Conservation (phyloP, 1,139 yeast genomes). For the Suhomyces yuchorum region DNA sequence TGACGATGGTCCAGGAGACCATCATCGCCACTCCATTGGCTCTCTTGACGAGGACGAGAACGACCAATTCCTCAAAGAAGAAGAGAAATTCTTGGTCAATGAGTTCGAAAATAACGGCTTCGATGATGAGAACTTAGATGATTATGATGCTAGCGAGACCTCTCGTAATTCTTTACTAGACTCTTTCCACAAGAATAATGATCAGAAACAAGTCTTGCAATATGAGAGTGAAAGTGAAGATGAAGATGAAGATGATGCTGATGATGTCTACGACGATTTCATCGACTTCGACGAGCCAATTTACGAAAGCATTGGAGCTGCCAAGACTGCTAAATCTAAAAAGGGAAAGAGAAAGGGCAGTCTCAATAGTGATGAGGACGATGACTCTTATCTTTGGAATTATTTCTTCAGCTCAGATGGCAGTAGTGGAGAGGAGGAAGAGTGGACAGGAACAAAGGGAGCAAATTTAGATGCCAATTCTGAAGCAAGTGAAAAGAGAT, state of each 20-base stretch:
- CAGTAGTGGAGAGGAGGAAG: constrained; percentile 29
- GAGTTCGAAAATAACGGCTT: constrained; percentile 53
- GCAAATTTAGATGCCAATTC: constrained; percentile 6
- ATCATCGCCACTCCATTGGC: constrained; percentile 45
- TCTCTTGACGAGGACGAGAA: constrained; percentile 56
- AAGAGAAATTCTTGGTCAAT: constrained; percentile 48
- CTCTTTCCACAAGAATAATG: constrained; percentile 29
- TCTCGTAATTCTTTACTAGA: constrained; percentile 24
- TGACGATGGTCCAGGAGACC: constrained; percentile 13
- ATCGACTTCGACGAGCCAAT: constrained; percentile 21
- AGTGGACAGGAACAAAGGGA: constrained; percentile 8
- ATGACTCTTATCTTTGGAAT: constrained; percentile 57
- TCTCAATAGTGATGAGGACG: constrained; percentile 48
- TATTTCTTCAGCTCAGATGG: constrained; percentile 53
- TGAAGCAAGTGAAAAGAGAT: constrained; percentile 2
- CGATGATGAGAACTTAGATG: constrained; percentile 33
- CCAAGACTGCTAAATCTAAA: constrained; percentile 8
- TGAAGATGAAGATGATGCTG: constrained; percentile 30
- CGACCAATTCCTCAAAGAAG: constrained; percentile 48
- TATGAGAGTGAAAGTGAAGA: constrained; percentile 34
- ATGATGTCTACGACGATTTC: constrained; percentile 26
- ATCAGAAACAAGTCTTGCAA: constrained; percentile 29
- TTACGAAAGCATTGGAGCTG: constrained; percentile 5
- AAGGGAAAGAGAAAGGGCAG: constrained; percentile 19
- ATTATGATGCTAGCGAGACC: constrained; percentile 15